These are phyloP conservation scores for Ogataea chonburiensis DNA, from an alignment of 805 yeast species.

Conservation along the genomic window DNA sequence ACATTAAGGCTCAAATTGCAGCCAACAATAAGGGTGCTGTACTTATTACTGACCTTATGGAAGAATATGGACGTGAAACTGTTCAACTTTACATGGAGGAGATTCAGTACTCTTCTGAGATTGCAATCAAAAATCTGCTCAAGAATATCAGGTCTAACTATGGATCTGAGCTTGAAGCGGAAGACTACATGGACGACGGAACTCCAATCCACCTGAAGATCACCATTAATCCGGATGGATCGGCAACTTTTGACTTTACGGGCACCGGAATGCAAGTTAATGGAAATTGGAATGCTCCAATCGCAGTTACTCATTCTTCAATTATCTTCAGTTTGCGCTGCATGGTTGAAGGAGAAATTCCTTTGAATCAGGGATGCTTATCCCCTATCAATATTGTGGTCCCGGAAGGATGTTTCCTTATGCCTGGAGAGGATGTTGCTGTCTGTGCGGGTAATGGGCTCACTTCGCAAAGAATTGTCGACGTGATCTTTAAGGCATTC, in stretches of 20 bases:
- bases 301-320: slow-evolving; percentile 84
- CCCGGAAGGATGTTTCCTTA: slow-evolving; percentile 32
- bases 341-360: slow-evolving; percentile 80
- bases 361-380: slow-evolving; percentile 89
- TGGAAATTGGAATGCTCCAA: slow-evolving; percentile 90
- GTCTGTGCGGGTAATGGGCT: slow-evolving; percentile 51
- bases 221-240: slow-evolving; percentile 43
- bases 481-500: slow-evolving; percentile 51
- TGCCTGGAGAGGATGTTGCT: slow-evolving; percentile 45
- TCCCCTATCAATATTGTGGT: slow-evolving; percentile 12
- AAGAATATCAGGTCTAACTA: slow-evolving; percentile 43
- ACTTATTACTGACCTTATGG: slow-evolving; percentile 42
- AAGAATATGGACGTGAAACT: slow-evolving; percentile 52
- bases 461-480: slow-evolving; percentile 54
- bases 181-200: slow-evolving; percentile 80
- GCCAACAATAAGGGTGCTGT: slow-evolving; percentile 52
- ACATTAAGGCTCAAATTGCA: slow-evolving; percentile 48
- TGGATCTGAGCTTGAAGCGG: slow-evolving; percentile 43
- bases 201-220: slow-evolving; percentile 57
- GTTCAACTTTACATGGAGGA: slow-evolving; percentile 75
- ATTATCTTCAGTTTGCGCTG: slow-evolving; percentile 82
- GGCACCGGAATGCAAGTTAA: slow-evolving; percentile 83
- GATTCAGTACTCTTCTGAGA: slow-evolving; percentile 73
- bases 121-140: slow-evolving; percentile 57
- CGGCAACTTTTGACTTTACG: slow-evolving; percentile 74